A percentile compares a stretch with the other conserved stretches of the same genome.
phyloP scores from a whole-genome alignment of 306 rosid species.

The Psophocarpus tetragonolobus region DNA sequence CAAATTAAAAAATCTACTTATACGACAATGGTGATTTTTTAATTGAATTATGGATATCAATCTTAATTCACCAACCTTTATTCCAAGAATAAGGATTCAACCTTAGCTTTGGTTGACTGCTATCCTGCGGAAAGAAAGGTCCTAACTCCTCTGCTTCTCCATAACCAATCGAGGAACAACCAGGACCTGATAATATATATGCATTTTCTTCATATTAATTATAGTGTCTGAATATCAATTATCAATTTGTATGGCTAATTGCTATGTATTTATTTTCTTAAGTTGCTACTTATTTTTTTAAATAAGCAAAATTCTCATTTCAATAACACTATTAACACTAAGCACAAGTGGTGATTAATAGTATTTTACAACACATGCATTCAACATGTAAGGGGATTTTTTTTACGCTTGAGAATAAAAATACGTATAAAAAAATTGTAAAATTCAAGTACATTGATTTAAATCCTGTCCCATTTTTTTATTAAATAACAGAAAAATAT shows the following conservation, averaged over 20 bases:
- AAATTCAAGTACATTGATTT: no score
- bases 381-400: neutral
- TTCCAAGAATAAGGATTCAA: slow-evolving; percentile 83
- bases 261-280: no score
- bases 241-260: no score
- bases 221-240: neutral
- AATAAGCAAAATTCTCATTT: no score
- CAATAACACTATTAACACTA: no score
- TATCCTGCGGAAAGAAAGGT: slow-evolving; percentile 77
- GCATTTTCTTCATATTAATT: neutral
- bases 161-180: slow-evolving; percentile 86
- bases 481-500: neutral
- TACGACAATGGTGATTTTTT: no score
- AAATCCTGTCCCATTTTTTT: neutral
- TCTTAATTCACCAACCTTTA: slow-evolving; percentile 44
- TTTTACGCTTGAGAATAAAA: no score
- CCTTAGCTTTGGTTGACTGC: slow-evolving; percentile 67
- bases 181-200: slow-evolving; percentile 65
- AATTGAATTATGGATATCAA: neutral
- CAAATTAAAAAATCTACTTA: neutral
- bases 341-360: no score
- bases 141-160: slow-evolving; percentile 92
- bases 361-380: neutral
- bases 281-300: no score
- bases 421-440: no score